Evolutionary conservation across 164 flowering plant genomes (phyloP).

Genomic region (Umbilicus rupestris): DNA sequence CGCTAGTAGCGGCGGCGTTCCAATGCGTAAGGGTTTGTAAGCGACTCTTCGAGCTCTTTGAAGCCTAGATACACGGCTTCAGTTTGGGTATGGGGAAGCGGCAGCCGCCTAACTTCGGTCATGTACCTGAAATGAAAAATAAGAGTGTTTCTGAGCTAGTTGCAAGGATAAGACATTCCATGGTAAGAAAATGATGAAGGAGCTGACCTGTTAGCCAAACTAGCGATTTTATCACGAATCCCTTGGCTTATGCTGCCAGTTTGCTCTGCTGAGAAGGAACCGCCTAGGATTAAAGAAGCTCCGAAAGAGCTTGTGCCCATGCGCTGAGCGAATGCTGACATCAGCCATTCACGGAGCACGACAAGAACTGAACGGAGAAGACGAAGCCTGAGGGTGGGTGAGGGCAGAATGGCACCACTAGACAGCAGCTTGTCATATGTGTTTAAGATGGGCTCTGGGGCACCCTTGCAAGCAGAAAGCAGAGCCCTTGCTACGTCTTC

Average conservation of each 20-base stretch:
- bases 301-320: slow-evolving; percentile 75
- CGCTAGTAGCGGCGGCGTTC: slow-evolving; percentile 15
- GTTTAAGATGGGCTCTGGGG: slow-evolving; percentile 76
- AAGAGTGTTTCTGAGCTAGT: too few relatives aligned
- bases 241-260: slow-evolving; percentile 55
- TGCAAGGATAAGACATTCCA: too few relatives aligned
- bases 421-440: slow-evolving; percentile 78
- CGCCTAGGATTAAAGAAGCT: slow-evolving; percentile 54
- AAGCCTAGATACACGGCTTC: slow-evolving; percentile 78
- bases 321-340: slow-evolving; percentile 61
- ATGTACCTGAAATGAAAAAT: slow-evolving; percentile 47
- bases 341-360: slow-evolving; percentile 90
- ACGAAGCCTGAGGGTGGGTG: slow-evolving; percentile 66
- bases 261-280: slow-evolving; percentile 43
- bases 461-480: slow-evolving; percentile 86
- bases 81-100: slow-evolving; percentile 70
- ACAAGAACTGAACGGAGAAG: slow-evolving; percentile 76
- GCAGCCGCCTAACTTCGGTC: slow-evolving; percentile 83
- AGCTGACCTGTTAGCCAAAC: slow-evolving; percentile 86
- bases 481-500: slow-evolving; percentile 94
- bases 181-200: too few relatives aligned
- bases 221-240: slow-evolving; percentile 76
- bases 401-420: slow-evolving; percentile 70
- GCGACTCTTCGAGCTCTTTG: slow-evolving; percentile 85
- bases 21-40: slow-evolving; percentile 42